These are phyloP conservation scores for Rhizoctonia solani DNA, from an alignment of 1,284 basidiomycete species.

Conservation along the genomic window DNA sequence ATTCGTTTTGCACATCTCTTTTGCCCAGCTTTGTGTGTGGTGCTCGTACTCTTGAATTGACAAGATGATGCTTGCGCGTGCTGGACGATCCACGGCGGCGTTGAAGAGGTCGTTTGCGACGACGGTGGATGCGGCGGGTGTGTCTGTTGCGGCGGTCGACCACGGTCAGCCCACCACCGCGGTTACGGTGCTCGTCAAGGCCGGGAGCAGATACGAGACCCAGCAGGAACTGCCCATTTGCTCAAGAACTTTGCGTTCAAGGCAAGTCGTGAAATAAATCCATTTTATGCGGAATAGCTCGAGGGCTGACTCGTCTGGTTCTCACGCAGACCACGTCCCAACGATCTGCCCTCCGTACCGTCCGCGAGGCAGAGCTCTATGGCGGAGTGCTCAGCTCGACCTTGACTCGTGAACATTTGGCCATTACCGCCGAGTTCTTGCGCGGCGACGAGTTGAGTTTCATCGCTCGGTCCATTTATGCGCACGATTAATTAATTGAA, in stretches of 20 bases:
- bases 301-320: neutral
- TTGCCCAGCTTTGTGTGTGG: neutral
- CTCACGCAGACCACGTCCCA: slow-evolving; percentile 69
- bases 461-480: slow-evolving; percentile 45
- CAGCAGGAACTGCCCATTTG: slow-evolving; percentile 85
- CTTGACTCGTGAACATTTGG: slow-evolving; percentile 87
- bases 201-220: slow-evolving; percentile 84
- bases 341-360: slow-evolving; percentile 87
- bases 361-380: slow-evolving; percentile 92
- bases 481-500: slow-evolving; percentile 6
- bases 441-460: slow-evolving; percentile 96
- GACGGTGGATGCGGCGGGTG: slow-evolving; percentile 74
- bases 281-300: neutral
- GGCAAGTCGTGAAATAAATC: slow-evolving; percentile 58
- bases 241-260: slow-evolving; percentile 98
- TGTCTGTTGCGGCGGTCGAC: slow-evolving; percentile 85
- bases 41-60: slow-evolving; percentile 28
- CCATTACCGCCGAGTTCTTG: slow-evolving; percentile 92
- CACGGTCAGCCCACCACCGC: slow-evolving; percentile 78
- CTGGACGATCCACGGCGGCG: too few relatives aligned
- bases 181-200: slow-evolving; percentile 89
- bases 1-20: neutral
- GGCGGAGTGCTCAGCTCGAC: slow-evolving; percentile 90
- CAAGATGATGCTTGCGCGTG: slow-evolving; percentile 43
- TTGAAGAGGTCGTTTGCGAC: slow-evolving; percentile 81